phyloP scores from a whole-genome alignment of 257 asterid genomes.

The Solanum clarkiae region DNA sequence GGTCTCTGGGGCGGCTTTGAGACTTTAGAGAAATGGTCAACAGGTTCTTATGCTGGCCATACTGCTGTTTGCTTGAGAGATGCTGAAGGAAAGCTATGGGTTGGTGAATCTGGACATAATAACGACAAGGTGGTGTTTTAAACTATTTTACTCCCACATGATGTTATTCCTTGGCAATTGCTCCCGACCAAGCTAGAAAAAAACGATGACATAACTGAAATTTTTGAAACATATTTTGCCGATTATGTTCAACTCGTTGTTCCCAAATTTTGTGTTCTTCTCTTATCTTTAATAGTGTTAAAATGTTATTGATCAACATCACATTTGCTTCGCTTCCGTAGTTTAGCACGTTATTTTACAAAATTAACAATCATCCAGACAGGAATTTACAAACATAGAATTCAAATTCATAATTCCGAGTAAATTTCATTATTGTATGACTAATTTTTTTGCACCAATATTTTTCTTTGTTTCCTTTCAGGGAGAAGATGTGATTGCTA shows the following conservation, averaged over 20 bases:
- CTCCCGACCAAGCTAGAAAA: neutral
- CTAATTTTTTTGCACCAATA: neutral
- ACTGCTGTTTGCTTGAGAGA: conserved; percentile 81
- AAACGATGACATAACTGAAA: neutral
- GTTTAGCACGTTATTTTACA: neutral
- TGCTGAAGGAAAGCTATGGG: conserved; percentile 72
- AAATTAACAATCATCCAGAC: neutral
- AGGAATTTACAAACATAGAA: neutral
- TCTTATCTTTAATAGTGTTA: neutral
- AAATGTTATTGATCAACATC: neutral
- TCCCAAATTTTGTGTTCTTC: neutral
- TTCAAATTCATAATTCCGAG: neutral
- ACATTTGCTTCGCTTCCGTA: neutral
- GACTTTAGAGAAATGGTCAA: conserved; percentile 88
- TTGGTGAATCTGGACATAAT: conserved; percentile 84
- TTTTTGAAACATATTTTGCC: neutral
- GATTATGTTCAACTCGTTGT: neutral
- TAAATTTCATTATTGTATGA: neutral
- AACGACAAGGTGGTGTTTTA: conserved; percentile 46
- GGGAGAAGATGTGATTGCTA: conserved; percentile 80
- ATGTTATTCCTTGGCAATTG: neutral
- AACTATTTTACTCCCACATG: neutral
- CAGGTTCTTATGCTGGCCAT: conserved; percentile 85
- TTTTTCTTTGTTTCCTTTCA: conserved; percentile 3
- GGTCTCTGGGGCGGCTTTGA: conserved; percentile 94